Evolutionary conservation across 129 eudicot genomes (phyloP), one percentile per base, ranked within the genome.

Genomic region (Deinandra increscens): DNA sequence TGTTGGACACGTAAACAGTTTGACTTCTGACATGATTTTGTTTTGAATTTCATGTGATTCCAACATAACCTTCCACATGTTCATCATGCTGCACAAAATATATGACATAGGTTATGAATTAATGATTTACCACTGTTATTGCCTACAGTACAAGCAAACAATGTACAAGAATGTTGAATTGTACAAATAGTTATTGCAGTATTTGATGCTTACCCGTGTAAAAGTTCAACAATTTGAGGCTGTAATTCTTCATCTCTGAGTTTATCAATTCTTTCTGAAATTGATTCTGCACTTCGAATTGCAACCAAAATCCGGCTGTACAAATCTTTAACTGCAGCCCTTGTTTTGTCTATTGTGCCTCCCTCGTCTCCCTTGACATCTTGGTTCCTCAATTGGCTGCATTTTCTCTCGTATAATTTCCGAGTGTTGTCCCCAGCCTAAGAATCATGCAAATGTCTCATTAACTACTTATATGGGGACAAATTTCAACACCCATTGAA

Each of bases 231-330:
- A 58, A 94, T 85, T 70, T 94, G 99, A 26, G 99, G 99, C 75
- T 89, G 91, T 38, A 94, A 70, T 70, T 94, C 99, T 72, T 90
- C 91, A 67, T 86, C 97, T 74, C 88, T 74, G 51, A 94, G 94
- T 74, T 90, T 84, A 29, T 94, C 96, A 22, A 94, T 90, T 65
- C 81, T 75, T 81, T 84, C 84, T 9, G 99, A 90, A 71, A 94
- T 87, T 4, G 97, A 85, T 79, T 94, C 97, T 4, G 97, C 97
- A 68, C 99, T 83, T 63, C 97, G 93, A 46, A 94, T 90, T 11
- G 97, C 94, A 51, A 94, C 99, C 74, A 87, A 79, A 78, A 94
- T 94, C 55, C 91, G 74, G 76, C 96, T 90, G 49, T 94, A 94
- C 68, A 90, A 81, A 77, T 94, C 99, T 71, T 89, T 93, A 39